Base-by-base conservation (phyloP, 768 basidiomycete genomes). In the Pisolithus orientalis region DNA sequence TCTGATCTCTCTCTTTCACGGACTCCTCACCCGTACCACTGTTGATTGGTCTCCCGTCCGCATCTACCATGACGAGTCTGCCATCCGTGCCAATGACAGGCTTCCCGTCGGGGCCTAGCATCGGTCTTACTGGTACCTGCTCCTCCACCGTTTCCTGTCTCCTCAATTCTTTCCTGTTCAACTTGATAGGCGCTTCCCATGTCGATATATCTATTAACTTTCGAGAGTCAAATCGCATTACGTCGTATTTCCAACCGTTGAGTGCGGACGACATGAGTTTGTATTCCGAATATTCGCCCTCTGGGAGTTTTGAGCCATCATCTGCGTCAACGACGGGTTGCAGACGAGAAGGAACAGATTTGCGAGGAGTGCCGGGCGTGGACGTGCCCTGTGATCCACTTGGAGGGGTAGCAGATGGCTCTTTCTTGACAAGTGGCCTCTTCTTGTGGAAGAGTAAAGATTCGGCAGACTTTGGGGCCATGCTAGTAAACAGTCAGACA, bases 211-310 rank as follows among this genome's bases (percentile, higher is more conserved):
- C 88, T 51, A 90, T 71, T 14, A 77, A 72, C 61, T 85, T 85
- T 52, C 85, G 78, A 32, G 84, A 82, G 66, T 89, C 84, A 65
- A 94, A 91, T 68, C 91, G 91, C 87, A 94, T 90, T 53, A 94
- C 82, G 70, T 93, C 88, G 76, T 91, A 90, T 64, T 87, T 90
- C 89, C 90, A 92, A 27, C 86, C 88, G 64, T 88, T 87, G 63
- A 86, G 79, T 14, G 82, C 79, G 28, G 86, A 85, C 6, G 88
- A 88, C 67, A 90, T 79, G 62, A 93, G 80, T 62, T 78, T 79
- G 72, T 82, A 93, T 65, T 92, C 90, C 56, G 80, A 77, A 70
- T 72, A 91, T 0, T 82, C 76, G 56, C 82, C 81, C 39, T 84
- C 81, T 37, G 86, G 87, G 39, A 85, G 77, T 53, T 78, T 72